Evolutionary conservation across 768 basidiomycete genomes (phyloP).

Genomic region (Omphalotus guepiniiformis): DNA sequence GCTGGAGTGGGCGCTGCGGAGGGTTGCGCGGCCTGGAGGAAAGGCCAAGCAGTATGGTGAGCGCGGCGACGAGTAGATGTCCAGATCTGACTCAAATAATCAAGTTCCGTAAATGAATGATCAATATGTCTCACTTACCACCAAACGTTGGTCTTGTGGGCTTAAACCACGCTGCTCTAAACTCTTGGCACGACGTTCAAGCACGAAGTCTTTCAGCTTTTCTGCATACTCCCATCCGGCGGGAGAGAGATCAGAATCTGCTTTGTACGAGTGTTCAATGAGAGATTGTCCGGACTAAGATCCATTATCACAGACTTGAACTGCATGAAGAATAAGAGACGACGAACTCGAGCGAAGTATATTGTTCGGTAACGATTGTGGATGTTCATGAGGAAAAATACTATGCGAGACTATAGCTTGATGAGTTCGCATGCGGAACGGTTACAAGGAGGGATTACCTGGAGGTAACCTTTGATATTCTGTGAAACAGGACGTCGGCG

Average conservation of each 20-base stretch:
- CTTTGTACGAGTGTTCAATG: constrained; percentile 98
- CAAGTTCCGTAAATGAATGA: background rate
- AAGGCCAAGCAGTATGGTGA: constrained; percentile 96
- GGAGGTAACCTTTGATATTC: constrained; percentile 87
- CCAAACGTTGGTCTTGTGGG: constrained; percentile 55
- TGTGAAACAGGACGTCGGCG: constrained; percentile 18
- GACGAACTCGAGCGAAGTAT: constrained; percentile 88
- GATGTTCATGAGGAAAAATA: constrained; percentile 99
- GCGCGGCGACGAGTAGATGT: constrained; percentile 91
- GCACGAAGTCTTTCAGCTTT: constrained; percentile 83
- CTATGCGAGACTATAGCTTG: constrained; percentile 72
- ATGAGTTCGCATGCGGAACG: constrained; percentile 6
- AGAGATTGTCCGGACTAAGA: constrained; percentile 95
- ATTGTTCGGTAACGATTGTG: constrained; percentile 92
- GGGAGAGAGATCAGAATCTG: constrained; percentile 93
- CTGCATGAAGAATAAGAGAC: background rate
- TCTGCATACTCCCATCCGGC: constrained; percentile 96
- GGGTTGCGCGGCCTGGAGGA: constrained; percentile 41
- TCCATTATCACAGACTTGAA: background rate
- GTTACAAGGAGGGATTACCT: constrained; percentile 38
- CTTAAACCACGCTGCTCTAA: constrained; percentile 68
- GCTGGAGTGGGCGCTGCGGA: background rate
- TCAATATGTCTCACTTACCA: constrained; percentile 41
- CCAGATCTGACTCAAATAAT: constrained; percentile 68
- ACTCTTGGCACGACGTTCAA: constrained; percentile 74